A percentile compares a stretch with the other conserved stretches of the same genome.
Conservation (phyloP, 257 asterid genomes). For the Capsicum pubescens region DNA sequence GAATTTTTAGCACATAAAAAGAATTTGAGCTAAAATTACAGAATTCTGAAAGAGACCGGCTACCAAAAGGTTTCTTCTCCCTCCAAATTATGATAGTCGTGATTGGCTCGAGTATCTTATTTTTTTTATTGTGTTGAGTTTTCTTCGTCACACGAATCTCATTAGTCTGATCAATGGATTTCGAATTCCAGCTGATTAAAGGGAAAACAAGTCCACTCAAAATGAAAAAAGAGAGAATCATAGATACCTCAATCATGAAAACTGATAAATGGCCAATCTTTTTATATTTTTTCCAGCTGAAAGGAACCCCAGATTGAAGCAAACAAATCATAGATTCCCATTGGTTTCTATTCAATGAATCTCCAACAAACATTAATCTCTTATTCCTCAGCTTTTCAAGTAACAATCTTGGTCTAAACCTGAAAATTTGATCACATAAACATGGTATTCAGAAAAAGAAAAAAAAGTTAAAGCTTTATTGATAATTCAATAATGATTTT, state of each 20-base stretch:
- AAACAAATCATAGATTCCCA: conserved; percentile 93
- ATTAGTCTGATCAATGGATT: neutral
- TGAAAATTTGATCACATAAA: conserved; percentile 21
- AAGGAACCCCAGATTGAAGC: conserved; percentile 60
- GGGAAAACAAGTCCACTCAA: conserved; percentile 13
- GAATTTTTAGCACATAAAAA: neutral
- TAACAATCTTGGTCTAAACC: conserved; percentile 64
- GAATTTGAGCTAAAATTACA: neutral
- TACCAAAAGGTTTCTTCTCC: too few species aligned
- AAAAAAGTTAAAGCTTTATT: neutral
- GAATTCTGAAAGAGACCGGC: neutral
- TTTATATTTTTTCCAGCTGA: conserved; percentile 61
- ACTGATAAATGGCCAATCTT: conserved; percentile 61
- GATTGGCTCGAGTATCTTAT: neutral
- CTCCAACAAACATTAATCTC: conserved; percentile 11
- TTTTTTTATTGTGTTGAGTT: neutral
- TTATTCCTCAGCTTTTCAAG: conserved; percentile 58
- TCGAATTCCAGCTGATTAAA: neutral
- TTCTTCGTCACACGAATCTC: fast-evolving
- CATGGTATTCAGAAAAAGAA: neutral
- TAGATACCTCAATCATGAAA: conserved; percentile 68
- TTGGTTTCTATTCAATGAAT: conserved; percentile 63
- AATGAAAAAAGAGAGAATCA: neutral
- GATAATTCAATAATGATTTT: neutral
- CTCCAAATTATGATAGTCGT: too few species aligned